Base-by-base conservation (phyloP, 2,329 filamentous ascomycete species). In the Penicillium crustosum region DNA sequence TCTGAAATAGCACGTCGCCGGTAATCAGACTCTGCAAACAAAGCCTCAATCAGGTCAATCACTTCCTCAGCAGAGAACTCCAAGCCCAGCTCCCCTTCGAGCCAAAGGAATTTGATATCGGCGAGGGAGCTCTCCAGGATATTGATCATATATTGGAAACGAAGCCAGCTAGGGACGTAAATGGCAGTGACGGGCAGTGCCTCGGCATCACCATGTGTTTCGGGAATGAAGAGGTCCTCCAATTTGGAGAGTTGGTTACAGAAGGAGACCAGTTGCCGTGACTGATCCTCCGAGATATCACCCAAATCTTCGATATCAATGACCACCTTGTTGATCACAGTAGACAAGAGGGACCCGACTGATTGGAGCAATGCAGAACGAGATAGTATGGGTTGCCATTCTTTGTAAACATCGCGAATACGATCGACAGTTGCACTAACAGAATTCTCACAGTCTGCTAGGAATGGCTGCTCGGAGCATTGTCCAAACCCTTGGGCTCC, bases 51-150 rank as follows among this genome's bases (percentile, higher is more conserved):
- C 69, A 88, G 66, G 65, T 87, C 86, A 15, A 86, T 77, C 9
- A 88, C 81, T 68, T 88, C 86, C 35, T 86, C 83, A 3, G 77
- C 76, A 25, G 80, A 80, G 73, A 87, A 88, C 66, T 88, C 85
- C 55, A 87, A 68, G 59, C 81, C 82, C 65, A 88, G 66, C 69
- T 86, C 86, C n/a, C 84, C 83, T 63, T 88, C 85, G 3, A 78
- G 79, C 86, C 86, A 88, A 43, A 88, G 70, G 61, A 83, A 88
- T 66, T 83, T 86, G 73, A 88, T 88, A 66, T 88, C 86, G 21
- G 83, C 85, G 17, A 88, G 73, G 49, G 80, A 84, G 55, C 82
- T 82, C 53, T 87, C 86, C 52, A 88, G 69, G 44, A 88, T 86
- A 63, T 87, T 86, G 42, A 81, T 75, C 52, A 88, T 68, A 64